These are phyloP conservation scores for Colletotrichum lentis DNA, from an alignment of 2,329 filamentous ascomycete species.

Conservation along the genomic window DNA sequence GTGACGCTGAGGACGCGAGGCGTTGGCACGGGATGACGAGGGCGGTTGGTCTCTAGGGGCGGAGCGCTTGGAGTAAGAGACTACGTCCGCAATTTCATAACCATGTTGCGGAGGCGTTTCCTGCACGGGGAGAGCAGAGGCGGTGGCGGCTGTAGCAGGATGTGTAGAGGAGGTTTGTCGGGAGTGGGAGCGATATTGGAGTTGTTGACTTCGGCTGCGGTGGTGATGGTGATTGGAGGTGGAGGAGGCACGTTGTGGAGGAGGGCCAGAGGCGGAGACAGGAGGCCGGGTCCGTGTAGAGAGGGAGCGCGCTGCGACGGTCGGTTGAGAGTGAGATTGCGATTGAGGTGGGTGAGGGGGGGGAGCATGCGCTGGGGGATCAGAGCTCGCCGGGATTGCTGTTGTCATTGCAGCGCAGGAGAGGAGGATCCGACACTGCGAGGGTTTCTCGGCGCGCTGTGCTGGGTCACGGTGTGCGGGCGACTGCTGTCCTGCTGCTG, in stretches of 20 bases:
- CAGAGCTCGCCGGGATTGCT: slow-evolving; percentile 46
- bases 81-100: slow-evolving; percentile 75
- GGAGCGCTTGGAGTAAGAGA: slow-evolving; percentile 69
- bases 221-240: slow-evolving; percentile 44
- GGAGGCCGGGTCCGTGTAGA: slow-evolving; percentile 50
- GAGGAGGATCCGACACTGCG: slow-evolving; percentile 23
- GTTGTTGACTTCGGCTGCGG: slow-evolving; percentile 45
- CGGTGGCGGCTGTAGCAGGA: slow-evolving; percentile 25
- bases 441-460: slow-evolving; percentile 8
- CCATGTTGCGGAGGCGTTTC: slow-evolving; percentile 68
- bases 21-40: slow-evolving; percentile 61
- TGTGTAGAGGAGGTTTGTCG: slow-evolving; percentile 50
- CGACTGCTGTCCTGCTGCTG: background rate
- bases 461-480: slow-evolving; percentile 4
- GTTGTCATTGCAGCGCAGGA: slow-evolving; percentile 46
- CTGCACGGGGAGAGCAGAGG: slow-evolving; percentile 50
- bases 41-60: slow-evolving; percentile 68
- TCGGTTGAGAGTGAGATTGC: slow-evolving; percentile 40
- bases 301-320: slow-evolving; percentile 48
- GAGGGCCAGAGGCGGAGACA: slow-evolving; percentile 38
- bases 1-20: slow-evolving; percentile 57
- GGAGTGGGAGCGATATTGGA: slow-evolving; percentile 44
- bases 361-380: slow-evolving; percentile 42
- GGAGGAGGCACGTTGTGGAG: slow-evolving; percentile 40
- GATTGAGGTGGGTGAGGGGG: slow-evolving; percentile 30